Evolutionary conservation across 2,329 filamentous ascomycete genomes (phyloP).

Genomic region (Talaromyces sp.): DNA sequence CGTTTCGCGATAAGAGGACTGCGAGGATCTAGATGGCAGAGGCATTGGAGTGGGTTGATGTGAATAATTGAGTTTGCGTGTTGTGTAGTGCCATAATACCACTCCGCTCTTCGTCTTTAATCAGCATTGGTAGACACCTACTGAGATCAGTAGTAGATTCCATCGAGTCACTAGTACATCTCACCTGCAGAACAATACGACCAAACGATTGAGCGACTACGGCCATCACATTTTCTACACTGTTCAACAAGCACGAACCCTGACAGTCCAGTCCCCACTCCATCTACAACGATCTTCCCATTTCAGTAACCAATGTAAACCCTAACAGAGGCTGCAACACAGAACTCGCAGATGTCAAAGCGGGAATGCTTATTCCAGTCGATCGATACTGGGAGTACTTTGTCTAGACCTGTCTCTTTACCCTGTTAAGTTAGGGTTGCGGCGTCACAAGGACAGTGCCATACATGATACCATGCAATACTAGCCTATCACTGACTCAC

Average conservation of each 20-base stretch:
- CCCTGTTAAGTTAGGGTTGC: constrained; percentile 3
- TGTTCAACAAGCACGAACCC: not conserved
- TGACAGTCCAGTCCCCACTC: not conserved
- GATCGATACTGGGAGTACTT: not conserved
- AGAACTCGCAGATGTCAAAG: not conserved
- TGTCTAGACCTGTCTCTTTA: constrained; percentile 4
- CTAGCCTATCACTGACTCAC: not conserved
- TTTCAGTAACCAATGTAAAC: constrained; percentile 3
- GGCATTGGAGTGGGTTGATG: not conserved
- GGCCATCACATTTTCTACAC: not conserved
- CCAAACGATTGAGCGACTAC: not conserved
- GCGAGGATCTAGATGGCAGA: not conserved
- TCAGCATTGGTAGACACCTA: no score
- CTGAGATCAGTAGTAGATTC: not conserved
- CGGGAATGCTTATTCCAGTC: not conserved
- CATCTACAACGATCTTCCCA: not conserved
- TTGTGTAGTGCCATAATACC: not conserved
- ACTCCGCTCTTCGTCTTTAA: not conserved
- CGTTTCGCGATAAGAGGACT: constrained; percentile 46
- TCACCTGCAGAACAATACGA: not conserved
- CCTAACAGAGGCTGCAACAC: not conserved
- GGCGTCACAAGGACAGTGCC: constrained; percentile 10
- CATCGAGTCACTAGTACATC: not conserved
- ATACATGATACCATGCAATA: constrained; percentile 1
- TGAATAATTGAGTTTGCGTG: not conserved